Percentiles rank a stretch among this genome's conserved stretches.
These are phyloP conservation scores for Bassia scoparia DNA, from an alignment of 148 eudicot species.

Conservation along the genomic window DNA sequence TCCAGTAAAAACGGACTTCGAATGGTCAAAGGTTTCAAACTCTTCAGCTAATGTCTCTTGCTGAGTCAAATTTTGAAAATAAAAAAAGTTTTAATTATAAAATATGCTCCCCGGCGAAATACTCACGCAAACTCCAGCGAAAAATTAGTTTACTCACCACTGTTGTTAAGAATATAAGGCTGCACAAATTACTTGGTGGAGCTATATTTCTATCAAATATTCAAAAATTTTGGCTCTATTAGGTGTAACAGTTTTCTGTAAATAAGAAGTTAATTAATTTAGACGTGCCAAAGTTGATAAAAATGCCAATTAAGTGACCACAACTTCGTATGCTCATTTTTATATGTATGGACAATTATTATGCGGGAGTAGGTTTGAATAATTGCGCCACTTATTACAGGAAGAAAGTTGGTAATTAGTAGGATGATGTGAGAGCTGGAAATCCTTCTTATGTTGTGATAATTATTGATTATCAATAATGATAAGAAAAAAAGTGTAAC, in stretches of 20 bases:
- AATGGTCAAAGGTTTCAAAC: too few species aligned
- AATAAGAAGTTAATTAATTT: background rate
- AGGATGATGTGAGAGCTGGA: background rate
- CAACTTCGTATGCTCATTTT: background rate
- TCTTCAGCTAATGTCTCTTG: too few species aligned
- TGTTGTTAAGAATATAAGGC: too few species aligned
- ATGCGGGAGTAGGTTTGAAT: conserved; percentile 11
- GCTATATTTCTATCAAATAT: background rate
- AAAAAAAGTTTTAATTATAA: too few species aligned
- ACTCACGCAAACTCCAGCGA: too few species aligned
- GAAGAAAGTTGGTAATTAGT: conserved; percentile 2
- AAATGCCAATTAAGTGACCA: background rate
- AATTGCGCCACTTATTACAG: background rate
- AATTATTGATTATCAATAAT: background rate
- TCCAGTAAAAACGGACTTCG: too few species aligned
- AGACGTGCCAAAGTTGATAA: background rate
- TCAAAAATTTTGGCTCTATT: background rate
- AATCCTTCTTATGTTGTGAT: background rate
- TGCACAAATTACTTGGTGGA: background rate
- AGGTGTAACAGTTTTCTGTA: background rate
- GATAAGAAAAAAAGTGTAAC: too few species aligned
- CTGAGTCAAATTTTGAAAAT: too few species aligned
- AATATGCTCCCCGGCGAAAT: too few species aligned
- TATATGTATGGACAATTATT: background rate
- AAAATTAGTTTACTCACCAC: too few species aligned